Evolutionary conservation across 2,329 filamentous ascomycete genomes (phyloP), one percentile per base, ranked within the genome.

Genomic region (Teratosphaeria zuluensis): DNA sequence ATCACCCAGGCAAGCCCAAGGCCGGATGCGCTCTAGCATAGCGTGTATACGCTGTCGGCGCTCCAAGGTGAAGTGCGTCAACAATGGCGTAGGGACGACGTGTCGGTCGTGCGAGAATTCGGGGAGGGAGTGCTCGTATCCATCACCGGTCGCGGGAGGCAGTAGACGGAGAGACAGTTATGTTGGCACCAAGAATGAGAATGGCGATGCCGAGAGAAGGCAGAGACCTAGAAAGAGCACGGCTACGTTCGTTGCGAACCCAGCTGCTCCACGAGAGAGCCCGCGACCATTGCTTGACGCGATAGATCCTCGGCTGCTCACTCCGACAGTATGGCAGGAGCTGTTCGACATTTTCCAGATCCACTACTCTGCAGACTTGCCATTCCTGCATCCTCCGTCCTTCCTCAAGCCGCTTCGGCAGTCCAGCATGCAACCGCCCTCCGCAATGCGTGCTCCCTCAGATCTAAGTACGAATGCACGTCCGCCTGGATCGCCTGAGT

Each of bases 1-100:
- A 42, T 63, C 67, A 64, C 64, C 61, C n/a, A 64, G 62, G 66
- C 68, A 68, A 61, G 59, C 67, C 56, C 63, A 64, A 54, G 63
- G 62, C 59, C 72, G 76, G 59, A 87, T 90, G 82, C 82, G 89
- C 65, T 90, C 88, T 53, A 89, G 86, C 68, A 90, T 92, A 69
- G 89, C 89, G 54, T 94, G 89, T 73, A 78, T 83, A 61, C 81
- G 84, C 63, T 92, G 89, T 70, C 82, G 89, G 59, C 84, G 84
- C 67, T 90, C 88, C 70, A 95, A 94, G 75, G 89, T 92, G 70
- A 92, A 92, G 74, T 95, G 90, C 76, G 84, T 90, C 72, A 94
- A 94, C 74, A 81, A 83, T 65, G 88, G 88, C 61, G 82, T 86
- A 59, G 82, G 82, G 62, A 85, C 84, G 16, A 84, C 83, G 16